These are phyloP conservation scores for Penicillium sp. DNA, from an alignment of 2,329 filamentous ascomycete species.

Conservation along the genomic window DNA sequence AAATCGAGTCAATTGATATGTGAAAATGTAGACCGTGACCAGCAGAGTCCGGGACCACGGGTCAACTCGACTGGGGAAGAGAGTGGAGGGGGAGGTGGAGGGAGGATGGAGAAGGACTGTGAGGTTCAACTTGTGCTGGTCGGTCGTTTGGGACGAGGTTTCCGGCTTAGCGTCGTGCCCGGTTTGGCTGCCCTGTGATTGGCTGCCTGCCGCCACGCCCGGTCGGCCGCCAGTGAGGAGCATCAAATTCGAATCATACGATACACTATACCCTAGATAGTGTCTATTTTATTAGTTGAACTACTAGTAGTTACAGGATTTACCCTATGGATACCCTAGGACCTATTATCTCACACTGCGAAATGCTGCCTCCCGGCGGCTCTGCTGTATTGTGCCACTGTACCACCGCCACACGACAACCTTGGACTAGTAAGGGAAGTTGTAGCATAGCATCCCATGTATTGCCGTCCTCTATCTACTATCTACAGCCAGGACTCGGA, in stretches of 20 bases:
- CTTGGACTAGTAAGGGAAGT: not conserved
- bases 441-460: too few relatives aligned
- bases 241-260: conserved; percentile 17
- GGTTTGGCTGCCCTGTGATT: conserved; percentile 41
- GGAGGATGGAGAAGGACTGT: conserved; percentile 36
- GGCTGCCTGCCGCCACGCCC: conserved; percentile 27
- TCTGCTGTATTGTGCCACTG: too few relatives aligned
- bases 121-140: conserved; percentile 44
- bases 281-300: not conserved
- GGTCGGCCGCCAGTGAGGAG: conserved; percentile 22
- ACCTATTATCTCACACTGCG: too few relatives aligned
- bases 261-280: not conserved
- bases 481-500: too few relatives aligned
- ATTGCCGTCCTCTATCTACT: too few relatives aligned
- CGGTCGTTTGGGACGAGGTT: conserved; percentile 43
- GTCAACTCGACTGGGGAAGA: conserved; percentile 29
- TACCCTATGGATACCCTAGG: too few relatives aligned
- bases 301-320: too few relatives aligned
- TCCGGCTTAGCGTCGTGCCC: conserved; percentile 40
- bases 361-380: too few relatives aligned
- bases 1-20: conserved; percentile 34
- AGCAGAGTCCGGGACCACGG: conserved; percentile 30
- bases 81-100: conserved; percentile 35
- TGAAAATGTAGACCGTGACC: conserved; percentile 20
- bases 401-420: not conserved